Conservation (phyloP, 2,329 filamentous ascomycete genomes). For the Ophiostoma populinum region DNA sequence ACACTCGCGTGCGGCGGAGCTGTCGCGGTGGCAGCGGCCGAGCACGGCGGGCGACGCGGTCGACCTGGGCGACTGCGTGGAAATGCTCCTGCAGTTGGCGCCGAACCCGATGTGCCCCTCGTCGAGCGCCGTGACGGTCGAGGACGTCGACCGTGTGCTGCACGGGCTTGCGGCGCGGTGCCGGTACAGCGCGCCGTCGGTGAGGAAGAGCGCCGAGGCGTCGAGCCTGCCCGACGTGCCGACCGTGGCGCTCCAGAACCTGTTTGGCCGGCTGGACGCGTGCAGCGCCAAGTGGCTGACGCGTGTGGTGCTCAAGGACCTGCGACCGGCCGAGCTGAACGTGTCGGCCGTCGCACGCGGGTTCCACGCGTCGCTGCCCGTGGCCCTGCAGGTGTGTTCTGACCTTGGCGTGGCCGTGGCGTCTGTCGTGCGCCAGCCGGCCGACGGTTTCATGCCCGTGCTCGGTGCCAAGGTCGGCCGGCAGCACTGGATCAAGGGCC, state of each 20-base stretch:
- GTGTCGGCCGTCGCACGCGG: conserved; percentile 33
- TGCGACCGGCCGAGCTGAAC: conserved; percentile 49
- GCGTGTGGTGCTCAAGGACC: conserved; percentile 61
- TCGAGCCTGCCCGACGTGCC: conserved; percentile 1
- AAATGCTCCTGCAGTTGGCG: conserved; percentile 43
- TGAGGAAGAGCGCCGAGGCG: conserved; percentile 24
- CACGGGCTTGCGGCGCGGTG: conserved; percentile 49
- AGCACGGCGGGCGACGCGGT: conserved; percentile 44
- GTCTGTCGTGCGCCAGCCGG: background rate
- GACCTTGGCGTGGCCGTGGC: conserved; percentile 40
- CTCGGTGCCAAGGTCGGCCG: conserved; percentile 48
- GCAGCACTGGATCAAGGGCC: conserved; percentile 45
- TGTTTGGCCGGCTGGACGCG: conserved; percentile 45
- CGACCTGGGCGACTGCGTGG: conserved; percentile 58
- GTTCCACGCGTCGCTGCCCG: conserved; percentile 54
- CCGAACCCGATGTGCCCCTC: conserved; percentile 16
- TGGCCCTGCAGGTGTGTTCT: conserved; percentile 51
- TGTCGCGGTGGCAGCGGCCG: conserved; percentile 43
- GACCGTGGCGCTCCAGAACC: conserved; percentile 29
- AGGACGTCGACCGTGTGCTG: conserved; percentile 54
- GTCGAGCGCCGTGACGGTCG: conserved; percentile 35
- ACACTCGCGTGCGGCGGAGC: conserved; percentile 37
- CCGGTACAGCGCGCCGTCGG: conserved; percentile 50
- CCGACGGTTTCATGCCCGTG: conserved; percentile 26
- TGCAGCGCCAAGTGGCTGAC: conserved; percentile 77